Conservation (phyloP, 805 yeast species). For the Candida mattraensis region DNA sequence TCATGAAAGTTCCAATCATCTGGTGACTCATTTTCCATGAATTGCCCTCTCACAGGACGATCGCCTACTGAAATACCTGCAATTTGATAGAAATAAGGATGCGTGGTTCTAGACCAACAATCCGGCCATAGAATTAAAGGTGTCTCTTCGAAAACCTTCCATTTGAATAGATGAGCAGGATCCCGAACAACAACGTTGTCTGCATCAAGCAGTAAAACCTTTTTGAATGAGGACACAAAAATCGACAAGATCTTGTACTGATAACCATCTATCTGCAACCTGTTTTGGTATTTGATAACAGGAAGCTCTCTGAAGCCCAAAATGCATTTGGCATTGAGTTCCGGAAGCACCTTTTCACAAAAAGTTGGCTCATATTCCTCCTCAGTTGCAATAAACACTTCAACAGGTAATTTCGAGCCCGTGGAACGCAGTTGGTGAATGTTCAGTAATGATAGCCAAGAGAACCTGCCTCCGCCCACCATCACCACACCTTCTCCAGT, state of each 20-base stretch:
- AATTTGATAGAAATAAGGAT: conserved; percentile 58
- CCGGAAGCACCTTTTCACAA: conserved; percentile 43
- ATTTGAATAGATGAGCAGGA: conserved; percentile 46
- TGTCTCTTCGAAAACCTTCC: conserved; percentile 40
- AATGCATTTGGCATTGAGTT: conserved; percentile 46
- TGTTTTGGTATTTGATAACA: conserved; percentile 19
- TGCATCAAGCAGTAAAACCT: conserved; percentile 49
- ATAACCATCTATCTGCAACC: conserved; percentile 41
- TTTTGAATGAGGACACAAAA: conserved; percentile 45
- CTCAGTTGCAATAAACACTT: conserved; percentile 45
- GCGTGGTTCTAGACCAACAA: conserved; percentile 67
- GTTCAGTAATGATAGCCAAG: conserved; percentile 50
- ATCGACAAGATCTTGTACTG: conserved; percentile 53
- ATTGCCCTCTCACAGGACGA: conserved; percentile 36
- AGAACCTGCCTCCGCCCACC: conserved; percentile 53
- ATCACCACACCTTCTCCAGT: conserved; percentile 43
- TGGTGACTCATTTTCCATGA: conserved; percentile 17
- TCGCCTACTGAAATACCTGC: conserved; percentile 42
- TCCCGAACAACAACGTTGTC: conserved; percentile 47
- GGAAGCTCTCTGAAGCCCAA: conserved; percentile 38
- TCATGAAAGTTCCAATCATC: conserved; percentile 53
- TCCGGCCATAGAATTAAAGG: conserved; percentile 67
- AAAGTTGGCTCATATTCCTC: conserved; percentile 47
- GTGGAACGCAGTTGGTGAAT: conserved; percentile 44
- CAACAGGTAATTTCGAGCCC: conserved; percentile 50